A percentile compares a stretch with the other conserved stretches of the same genome.
Conservation (phyloP, 805 yeast species). For the Candida sanyiensis region DNA sequence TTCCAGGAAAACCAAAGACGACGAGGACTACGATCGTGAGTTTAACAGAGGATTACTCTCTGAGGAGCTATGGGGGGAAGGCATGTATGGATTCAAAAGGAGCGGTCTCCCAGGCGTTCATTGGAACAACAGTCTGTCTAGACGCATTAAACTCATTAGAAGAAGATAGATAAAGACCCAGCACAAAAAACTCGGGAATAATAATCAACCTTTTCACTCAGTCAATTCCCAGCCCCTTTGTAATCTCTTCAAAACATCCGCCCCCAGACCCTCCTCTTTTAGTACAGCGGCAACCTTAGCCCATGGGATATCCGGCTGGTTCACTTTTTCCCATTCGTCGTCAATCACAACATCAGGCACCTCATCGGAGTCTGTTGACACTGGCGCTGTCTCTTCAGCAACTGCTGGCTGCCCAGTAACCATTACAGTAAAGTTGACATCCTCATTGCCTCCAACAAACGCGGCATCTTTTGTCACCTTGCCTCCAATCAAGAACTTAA, state of each 20-base stretch:
- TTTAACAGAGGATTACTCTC: conserved; percentile 23
- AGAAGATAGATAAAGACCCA: conserved; percentile 17
- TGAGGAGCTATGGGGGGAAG: conserved; percentile 33
- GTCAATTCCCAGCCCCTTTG: conserved; percentile 36
- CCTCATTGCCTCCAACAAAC: conserved; percentile 29
- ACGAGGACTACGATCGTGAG: conserved; percentile 21
- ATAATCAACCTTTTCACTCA: conserved; percentile 14
- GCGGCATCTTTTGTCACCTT: conserved; percentile 53
- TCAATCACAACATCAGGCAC: neutral
- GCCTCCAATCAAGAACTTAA: conserved; percentile 54
- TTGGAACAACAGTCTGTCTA: conserved; percentile 57
- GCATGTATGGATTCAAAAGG: conserved; percentile 37
- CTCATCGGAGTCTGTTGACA: no score
- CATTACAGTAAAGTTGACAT: conserved; percentile 40
- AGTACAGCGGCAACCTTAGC: conserved; percentile 33
- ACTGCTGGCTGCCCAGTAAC: no score
- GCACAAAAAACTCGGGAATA: neutral
- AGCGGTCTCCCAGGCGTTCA: conserved; percentile 43
- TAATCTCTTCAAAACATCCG: conserved; percentile 29
- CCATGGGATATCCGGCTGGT: conserved; percentile 36
- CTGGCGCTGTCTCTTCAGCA: no score
- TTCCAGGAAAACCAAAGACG: conserved; percentile 14
- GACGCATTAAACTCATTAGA: conserved; percentile 42
- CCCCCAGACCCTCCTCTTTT: conserved; percentile 30
- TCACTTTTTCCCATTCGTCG: conserved; percentile 3